phyloP scores from a whole-genome alignment of 1,284 basidiomycete genomes.

The Exobasidium cylindrosporum region DNA sequence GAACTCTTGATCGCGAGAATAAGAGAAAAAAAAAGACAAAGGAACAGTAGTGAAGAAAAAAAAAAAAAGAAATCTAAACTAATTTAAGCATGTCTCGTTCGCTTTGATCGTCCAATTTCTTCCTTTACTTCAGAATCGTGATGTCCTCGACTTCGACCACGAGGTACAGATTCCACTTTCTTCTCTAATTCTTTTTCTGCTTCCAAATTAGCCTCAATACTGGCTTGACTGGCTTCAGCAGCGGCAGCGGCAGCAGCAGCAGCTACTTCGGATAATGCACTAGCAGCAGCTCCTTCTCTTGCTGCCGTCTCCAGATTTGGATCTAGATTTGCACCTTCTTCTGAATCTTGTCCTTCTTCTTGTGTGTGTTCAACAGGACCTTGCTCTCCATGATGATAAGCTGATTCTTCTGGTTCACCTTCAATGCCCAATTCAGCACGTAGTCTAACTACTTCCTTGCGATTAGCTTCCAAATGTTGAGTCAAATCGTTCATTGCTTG shows the following conservation, averaged over 20 bases:
- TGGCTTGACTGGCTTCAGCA: neutral
- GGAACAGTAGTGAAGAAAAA: neutral
- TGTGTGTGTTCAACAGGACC: neutral
- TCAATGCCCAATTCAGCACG: conserved; percentile 31
- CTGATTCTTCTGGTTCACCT: neutral
- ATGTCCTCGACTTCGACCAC: neutral
- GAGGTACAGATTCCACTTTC: neutral
- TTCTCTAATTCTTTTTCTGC: neutral
- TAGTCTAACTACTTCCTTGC: conserved; percentile 38
- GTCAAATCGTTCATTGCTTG: conserved; percentile 61
- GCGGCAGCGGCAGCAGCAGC: neutral
- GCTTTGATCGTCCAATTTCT: neutral
- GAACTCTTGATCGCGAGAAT: neutral
- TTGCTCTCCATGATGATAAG: neutral
- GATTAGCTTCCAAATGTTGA: conserved; percentile 41
- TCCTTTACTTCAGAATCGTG: neutral
- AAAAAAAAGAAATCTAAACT: neutral
- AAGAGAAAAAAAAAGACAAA: neutral
- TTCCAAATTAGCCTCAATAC: neutral
- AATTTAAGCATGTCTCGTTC: neutral
- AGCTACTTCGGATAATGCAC: neutral
- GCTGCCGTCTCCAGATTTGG: neutral
- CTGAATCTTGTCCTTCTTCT: neutral
- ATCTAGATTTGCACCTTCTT: neutral
- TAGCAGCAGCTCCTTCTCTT: neutral